A percentile compares a stretch with the other conserved stretches of the same genome.
phyloP scores from a whole-genome alignment of 2,329 filamentous ascomycete species.

The Pseudogymnoascus sp. region DNA sequence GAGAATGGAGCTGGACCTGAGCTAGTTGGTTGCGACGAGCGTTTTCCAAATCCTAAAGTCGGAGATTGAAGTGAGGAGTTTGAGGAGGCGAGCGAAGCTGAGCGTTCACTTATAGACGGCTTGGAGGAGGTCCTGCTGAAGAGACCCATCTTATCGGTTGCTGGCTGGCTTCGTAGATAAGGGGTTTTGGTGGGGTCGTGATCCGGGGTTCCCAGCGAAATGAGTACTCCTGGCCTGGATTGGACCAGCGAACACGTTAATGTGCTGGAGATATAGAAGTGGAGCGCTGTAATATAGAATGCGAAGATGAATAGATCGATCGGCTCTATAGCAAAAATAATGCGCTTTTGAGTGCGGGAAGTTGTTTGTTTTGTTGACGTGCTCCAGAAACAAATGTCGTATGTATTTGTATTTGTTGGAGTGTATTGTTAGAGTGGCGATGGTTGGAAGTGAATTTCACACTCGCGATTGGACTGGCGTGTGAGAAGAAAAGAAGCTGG shows the following conservation, averaged over 20 bases:
- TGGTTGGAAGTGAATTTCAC: background rate
- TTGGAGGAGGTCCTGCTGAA: conserved; percentile 9
- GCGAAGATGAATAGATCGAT: background rate
- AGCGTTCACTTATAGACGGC: background rate
- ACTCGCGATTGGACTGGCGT: background rate
- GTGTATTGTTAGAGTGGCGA: background rate
- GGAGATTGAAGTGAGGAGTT: background rate
- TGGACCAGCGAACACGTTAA: background rate
- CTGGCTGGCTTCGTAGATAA: background rate
- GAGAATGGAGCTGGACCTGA: conserved; percentile 1
- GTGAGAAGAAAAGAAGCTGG: background rate
- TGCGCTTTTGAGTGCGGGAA: background rate
- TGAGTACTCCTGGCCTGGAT: background rate
- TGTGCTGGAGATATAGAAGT: background rate
- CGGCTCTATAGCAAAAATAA: background rate
- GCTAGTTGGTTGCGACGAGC: background rate
- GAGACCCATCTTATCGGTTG: conserved; percentile 9
- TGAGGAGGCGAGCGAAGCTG: background rate
- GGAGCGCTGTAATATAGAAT: background rate
- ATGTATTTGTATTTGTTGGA: background rate
- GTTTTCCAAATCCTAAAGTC: conserved; percentile 9
- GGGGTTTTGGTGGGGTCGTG: background rate
- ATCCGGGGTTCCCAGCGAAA: background rate
- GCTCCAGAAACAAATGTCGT: background rate
- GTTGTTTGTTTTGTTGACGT: background rate